Evolutionary conservation across 768 basidiomycete genomes (phyloP), one percentile per base, ranked within the genome.

Genomic region (Pholiota molesta): DNA sequence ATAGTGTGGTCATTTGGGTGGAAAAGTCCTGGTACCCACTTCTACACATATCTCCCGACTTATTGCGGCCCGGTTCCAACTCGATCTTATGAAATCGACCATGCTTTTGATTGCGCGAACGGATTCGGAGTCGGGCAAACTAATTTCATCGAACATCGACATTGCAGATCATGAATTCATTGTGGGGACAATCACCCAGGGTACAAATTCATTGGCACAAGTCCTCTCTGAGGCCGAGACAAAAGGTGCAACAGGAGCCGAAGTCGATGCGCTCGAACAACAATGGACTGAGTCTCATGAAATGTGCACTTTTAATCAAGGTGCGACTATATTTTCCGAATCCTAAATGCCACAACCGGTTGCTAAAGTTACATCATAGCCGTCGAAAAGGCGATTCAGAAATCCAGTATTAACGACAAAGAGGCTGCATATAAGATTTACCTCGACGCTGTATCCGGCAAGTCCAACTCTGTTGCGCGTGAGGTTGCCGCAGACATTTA

Each of bases 91-190:
- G 69, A 90, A 92, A 71, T 90, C 88, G 60, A 91, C 92, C 4
- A 92, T 94, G 88, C 83, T 95, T 42, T 77, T 95, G 64, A 94
- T 98, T 62, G 95, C 95, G 11, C 88, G 96, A 54, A 96, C 95
- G 0, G 96, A 98, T 72, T 89, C 95, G 21, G 93, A 97, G 74
- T 91, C 89, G 17, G 93, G 85, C 47, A 90, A 88, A 72, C 85
- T 97, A 37, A 81, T 98, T 60, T 90, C 91, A 6, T 91, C 90
- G 23, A 94, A 88, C 54, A 82, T 97, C 31, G 96, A 97, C 71
- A 74, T 85, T 52, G 79, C 81, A 31, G 96, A 98, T 76, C 94
- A 97, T 60, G 87, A 89, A 65, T 90, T 85, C 72, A 87, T 93
- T 60, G 69, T 84, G 28, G 91, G 90, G 7, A 90, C 88, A 2